A percentile compares a stretch with the other conserved stretches of the same genome.
phyloP scores from a whole-genome alignment of 2,329 filamentous ascomycete genomes.

The Massarina eburnea region DNA sequence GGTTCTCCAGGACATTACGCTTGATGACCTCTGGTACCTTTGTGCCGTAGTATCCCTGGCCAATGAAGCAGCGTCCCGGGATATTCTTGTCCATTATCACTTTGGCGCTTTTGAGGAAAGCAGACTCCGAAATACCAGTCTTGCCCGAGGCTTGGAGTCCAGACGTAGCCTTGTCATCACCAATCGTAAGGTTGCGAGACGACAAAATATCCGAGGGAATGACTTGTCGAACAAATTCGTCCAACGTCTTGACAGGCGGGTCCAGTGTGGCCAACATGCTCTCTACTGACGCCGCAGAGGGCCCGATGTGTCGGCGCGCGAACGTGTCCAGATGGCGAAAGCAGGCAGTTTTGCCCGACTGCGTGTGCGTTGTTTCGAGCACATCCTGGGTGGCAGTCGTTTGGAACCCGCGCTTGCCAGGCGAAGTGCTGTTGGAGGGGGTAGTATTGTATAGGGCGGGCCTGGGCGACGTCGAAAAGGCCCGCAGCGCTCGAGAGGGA shows the following conservation, averaged over 20 bases:
- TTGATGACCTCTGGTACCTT: constrained; percentile 86
- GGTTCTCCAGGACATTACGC: constrained; percentile 88
- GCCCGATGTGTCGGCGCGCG: constrained; percentile 83
- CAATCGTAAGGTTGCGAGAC: constrained; percentile 61
- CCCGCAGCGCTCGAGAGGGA: constrained; percentile 20
- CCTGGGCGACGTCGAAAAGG: constrained; percentile 15
- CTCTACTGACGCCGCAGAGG: constrained; percentile 66
- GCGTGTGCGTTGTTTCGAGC: constrained; percentile 28
- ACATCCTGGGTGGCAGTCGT: constrained; percentile 32
- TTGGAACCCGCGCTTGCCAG: constrained; percentile 25
- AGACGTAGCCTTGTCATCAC: constrained; percentile 29
- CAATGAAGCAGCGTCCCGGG: constrained; percentile 71
- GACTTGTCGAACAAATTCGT: constrained; percentile 83
- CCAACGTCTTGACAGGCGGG: constrained; percentile 70
- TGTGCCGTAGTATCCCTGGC: constrained; percentile 86
- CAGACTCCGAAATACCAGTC: constrained; percentile 56
- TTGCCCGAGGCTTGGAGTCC: constrained; percentile 46
- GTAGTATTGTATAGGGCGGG: constrained; percentile 16
- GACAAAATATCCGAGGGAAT: constrained; percentile 79
- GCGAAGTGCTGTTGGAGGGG: constrained; percentile 7
- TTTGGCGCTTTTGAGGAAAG: constrained; percentile 57
- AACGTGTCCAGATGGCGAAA: constrained; percentile 65
- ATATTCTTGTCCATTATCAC: constrained; percentile 63
- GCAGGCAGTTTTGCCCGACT: constrained; percentile 19
- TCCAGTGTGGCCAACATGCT: constrained; percentile 81